Conservation (phyloP, 106 monocot species). For the Cymbidium sinense region DNA sequence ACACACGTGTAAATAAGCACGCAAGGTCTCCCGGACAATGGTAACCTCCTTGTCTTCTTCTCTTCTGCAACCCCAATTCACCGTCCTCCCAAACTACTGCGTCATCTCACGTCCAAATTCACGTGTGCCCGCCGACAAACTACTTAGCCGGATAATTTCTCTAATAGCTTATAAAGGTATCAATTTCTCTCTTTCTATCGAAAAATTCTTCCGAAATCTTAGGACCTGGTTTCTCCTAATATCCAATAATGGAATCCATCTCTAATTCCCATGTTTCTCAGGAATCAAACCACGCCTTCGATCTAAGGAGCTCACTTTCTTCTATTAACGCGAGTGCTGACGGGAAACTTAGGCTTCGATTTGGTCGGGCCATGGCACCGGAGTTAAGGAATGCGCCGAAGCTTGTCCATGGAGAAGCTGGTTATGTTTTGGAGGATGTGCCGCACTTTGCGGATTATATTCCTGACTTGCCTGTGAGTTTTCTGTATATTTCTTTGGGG, state of each 20-base stretch:
- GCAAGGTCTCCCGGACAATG: background rate
- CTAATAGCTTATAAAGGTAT: background rate
- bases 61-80: background rate
- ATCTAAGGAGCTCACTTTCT: constrained; percentile 9
- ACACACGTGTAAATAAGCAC: background rate
- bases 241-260: background rate
- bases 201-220: background rate
- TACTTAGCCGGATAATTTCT: background rate
- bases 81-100: background rate
- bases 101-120: background rate
- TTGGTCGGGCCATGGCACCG: constrained; percentile 9
- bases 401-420: constrained; percentile 43
- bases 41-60: background rate
- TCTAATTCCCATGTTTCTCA: constrained; percentile 3
- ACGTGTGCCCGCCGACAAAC: background rate
- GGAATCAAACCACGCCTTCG: background rate
- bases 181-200: background rate
- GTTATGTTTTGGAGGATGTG: constrained; percentile 72
- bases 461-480: constrained; percentile 38
- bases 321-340: background rate
- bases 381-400: constrained; percentile 16
- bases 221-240: background rate
- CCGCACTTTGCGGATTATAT: constrained; percentile 67
- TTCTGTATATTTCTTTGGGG: background rate
- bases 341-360: background rate